Evolutionary conservation across 352 stramenopile species (phyloP).

Genomic region (Albugo laibachii): DNA sequence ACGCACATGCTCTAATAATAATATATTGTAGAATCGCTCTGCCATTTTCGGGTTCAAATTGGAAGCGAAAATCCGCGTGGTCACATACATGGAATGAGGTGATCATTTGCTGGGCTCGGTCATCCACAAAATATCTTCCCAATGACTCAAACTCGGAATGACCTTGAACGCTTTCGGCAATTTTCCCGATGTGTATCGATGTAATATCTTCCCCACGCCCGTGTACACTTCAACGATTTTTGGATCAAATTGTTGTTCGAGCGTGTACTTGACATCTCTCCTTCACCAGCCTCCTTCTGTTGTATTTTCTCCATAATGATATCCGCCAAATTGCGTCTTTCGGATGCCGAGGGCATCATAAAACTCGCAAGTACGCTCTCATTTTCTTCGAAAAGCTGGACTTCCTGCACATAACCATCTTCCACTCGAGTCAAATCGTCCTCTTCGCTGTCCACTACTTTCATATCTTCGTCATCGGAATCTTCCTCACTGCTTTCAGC

Average conservation of each 20-base stretch:
- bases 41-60: conserved; percentile 99
- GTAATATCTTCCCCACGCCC: conserved; percentile 93
- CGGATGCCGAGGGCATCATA: conserved; percentile 45
- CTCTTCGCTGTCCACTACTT: conserved; percentile 32
- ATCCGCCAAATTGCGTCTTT: conserved; percentile 90
- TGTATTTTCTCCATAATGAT: conserved; percentile 99
- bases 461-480: conserved; percentile 74
- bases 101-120: conserved; percentile 96
- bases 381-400: conserved; percentile 75
- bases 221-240: conserved; percentile 99
- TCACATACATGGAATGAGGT: conserved; percentile 92
- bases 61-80: conserved; percentile 95
- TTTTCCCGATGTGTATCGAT: conserved; percentile 95
- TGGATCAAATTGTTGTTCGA: conserved; percentile 48
- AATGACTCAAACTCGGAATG: conserved; percentile 96
- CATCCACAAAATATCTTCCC: conserved; percentile 96
- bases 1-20: conserved; percentile 91
- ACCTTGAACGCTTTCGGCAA: conserved; percentile 99
- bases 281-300: conserved; percentile 79
- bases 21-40: conserved; percentile 97
- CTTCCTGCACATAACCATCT: conserved; percentile 79
- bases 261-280: conserved; percentile 11
- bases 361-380: conserved; percentile 76
- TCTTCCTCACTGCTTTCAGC: conserved; percentile 52
- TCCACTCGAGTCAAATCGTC: conserved; percentile 83